phyloP scores from a whole-genome alignment of 176 grass and related monocot species.

The Olyra latifolia region DNA sequence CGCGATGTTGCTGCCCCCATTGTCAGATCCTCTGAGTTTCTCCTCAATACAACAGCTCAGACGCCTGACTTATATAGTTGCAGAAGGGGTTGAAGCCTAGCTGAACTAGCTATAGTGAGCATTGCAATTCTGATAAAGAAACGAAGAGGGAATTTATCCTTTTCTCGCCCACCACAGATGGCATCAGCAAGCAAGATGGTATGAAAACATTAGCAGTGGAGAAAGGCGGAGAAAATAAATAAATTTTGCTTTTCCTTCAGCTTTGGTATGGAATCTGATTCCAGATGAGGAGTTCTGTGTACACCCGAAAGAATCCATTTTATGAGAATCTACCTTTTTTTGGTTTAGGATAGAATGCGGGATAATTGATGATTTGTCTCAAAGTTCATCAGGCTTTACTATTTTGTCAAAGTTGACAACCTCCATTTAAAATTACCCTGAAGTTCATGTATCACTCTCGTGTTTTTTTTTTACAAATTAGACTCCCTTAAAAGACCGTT shows the following conservation, averaged over 20 bases:
- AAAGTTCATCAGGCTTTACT: too few relatives aligned
- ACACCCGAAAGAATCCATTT: background rate
- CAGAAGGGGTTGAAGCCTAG: background rate
- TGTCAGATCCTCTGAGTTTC: background rate
- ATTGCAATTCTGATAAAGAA: background rate
- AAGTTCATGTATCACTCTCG: too few relatives aligned
- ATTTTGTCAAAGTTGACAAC: too few relatives aligned
- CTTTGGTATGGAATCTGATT: slow-evolving; percentile 41
- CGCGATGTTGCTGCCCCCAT: slow-evolving; percentile 30
- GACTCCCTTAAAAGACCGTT: too few relatives aligned
- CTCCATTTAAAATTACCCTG: too few relatives aligned
- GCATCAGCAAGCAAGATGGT: background rate
- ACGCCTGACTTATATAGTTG: background rate
- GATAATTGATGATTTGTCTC: too few relatives aligned
- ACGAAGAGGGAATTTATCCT: slow-evolving; percentile 13
- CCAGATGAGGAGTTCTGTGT: background rate
- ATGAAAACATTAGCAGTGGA: background rate
- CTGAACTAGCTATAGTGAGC: background rate
- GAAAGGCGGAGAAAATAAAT: background rate
- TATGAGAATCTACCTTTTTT: background rate
- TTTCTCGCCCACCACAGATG: background rate
- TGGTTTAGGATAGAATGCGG: background rate
- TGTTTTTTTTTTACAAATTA: too few relatives aligned
- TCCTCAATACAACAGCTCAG: background rate
- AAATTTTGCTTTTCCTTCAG: background rate